Evolutionary conservation across 2,329 filamentous ascomycete species (phyloP), one percentile per base, ranked within the genome.

Genomic region (Penicillium concentricum): DNA sequence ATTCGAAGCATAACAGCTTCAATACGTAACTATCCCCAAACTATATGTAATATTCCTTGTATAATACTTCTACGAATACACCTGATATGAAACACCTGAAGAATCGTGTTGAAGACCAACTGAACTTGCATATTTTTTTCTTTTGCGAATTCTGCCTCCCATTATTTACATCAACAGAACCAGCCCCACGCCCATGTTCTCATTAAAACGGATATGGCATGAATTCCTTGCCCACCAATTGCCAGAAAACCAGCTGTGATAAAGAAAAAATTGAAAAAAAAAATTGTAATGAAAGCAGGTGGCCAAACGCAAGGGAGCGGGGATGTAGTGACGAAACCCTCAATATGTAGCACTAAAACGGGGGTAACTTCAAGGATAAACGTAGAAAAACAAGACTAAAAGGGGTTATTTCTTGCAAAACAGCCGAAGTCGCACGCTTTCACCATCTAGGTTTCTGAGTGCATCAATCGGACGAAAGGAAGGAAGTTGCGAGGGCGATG

Each of bases 131-230:
- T 61, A 26, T 64, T 58, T 57, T 44, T 59, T 55, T 57, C 48
- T 50, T 51, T 46, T 47, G 20, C 44, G 30, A 57, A 63, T 61
- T 63, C 52, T 58, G 59, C 62, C 61, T 67, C 64, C 61, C 61
- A 58, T 63, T 70, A 72, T 72, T 69, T 72, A 72, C 69, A 72
- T 67, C 66, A 66, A 68, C 65, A 63, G 48, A 58, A 60, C 62
- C 61, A 60, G 62, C 61, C 63, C 61, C 65, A 60, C 64, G 64
- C 65, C 63, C 66, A 66, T 72, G 54, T 66, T 68, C 69, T 71
- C 65, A 73, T 73, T 72, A 72, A 67, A 69, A 62, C 60, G 61
- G 61, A 62, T 64, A 65, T 57, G 61, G 62, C 63, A 68, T 67
- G 66, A 66, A 62, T 63, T 64, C 60, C 59, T 62, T 58, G 60